Percentiles rank a stretch among this genome's conserved stretches.
These are phyloP conservation scores for Podospora comata DNA, from an alignment of 495 filamentous ascomycete species.

Conservation along the genomic window DNA sequence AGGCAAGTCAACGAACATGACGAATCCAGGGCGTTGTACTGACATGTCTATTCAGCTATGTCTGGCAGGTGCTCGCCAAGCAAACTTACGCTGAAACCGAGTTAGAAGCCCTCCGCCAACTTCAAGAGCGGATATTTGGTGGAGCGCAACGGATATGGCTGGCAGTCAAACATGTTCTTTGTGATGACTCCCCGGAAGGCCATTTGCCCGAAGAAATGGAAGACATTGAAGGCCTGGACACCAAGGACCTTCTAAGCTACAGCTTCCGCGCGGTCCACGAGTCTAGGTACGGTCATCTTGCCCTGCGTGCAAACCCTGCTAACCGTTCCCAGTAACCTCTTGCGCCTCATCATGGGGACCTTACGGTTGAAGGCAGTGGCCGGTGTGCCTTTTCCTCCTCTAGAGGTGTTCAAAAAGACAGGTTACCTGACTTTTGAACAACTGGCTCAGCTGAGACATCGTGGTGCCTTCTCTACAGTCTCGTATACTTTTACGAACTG, in stretches of 20 bases:
- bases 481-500: conserved; percentile 80
- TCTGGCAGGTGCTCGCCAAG: conserved; percentile 42
- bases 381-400: conserved; percentile 38
- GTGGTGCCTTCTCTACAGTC: conserved; percentile 91
- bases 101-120: conserved; percentile 39
- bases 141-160: conserved; percentile 67
- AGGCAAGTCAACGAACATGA: conserved; percentile 28
- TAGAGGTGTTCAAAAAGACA: conserved; percentile 50
- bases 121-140: conserved; percentile 55
- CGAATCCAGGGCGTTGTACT: neutral
- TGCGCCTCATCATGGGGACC: conserved; percentile 53
- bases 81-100: conserved; percentile 30
- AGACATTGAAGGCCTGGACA: conserved; percentile 62
- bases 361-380: conserved; percentile 32
- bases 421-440: conserved; percentile 75
- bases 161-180: conserved; percentile 70
- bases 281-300: conserved; percentile 40
- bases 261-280: conserved; percentile 91
- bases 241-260: conserved; percentile 87
- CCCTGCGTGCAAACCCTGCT: neutral
- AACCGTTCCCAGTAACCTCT: conserved; percentile 41
- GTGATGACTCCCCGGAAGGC: conserved; percentile 88
- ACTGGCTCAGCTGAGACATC: conserved; percentile 76
- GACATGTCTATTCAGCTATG: conserved; percentile 5
- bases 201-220: conserved; percentile 72